Conservation (phyloP, 1,139 yeast species). For the Saccharomyces hybrid region DNA sequence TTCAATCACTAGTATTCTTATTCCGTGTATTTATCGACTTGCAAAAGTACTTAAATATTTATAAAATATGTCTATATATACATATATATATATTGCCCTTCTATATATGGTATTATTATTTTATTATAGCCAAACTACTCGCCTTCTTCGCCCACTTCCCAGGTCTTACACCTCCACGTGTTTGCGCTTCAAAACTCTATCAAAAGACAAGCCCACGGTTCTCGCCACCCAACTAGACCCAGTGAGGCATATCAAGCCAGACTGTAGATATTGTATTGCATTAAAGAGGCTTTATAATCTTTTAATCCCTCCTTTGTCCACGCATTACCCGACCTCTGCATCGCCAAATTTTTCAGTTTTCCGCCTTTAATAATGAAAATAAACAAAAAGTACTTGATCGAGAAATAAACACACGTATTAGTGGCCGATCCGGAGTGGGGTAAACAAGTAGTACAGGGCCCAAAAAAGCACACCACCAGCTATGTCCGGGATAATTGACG, state of each 20-base stretch:
- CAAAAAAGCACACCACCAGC: neutral
- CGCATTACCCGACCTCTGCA: neutral
- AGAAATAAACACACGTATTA: neutral
- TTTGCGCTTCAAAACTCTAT: no score
- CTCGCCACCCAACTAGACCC: no score
- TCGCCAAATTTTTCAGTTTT: neutral
- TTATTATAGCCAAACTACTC: neutral
- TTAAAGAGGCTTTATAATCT: no score
- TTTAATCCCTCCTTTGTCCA: neutral
- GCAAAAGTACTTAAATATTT: neutral
- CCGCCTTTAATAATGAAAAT: neutral
- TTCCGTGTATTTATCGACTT: neutral
- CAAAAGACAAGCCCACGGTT: no score
- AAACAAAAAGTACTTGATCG: neutral
- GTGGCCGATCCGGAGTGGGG: neutral
- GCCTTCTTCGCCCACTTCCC: no score
- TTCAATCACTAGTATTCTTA: neutral
- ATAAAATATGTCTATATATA: neutral
- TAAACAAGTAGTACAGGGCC: neutral
- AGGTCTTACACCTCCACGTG: no score
- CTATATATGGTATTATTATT: neutral
- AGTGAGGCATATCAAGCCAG: no score
- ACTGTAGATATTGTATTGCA: no score
- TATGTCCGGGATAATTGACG: constrained; percentile 36
- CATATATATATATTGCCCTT: neutral